phyloP scores from a whole-genome alignment of 176 grass and related monocot genomes.

The Lolium rigidum region DNA sequence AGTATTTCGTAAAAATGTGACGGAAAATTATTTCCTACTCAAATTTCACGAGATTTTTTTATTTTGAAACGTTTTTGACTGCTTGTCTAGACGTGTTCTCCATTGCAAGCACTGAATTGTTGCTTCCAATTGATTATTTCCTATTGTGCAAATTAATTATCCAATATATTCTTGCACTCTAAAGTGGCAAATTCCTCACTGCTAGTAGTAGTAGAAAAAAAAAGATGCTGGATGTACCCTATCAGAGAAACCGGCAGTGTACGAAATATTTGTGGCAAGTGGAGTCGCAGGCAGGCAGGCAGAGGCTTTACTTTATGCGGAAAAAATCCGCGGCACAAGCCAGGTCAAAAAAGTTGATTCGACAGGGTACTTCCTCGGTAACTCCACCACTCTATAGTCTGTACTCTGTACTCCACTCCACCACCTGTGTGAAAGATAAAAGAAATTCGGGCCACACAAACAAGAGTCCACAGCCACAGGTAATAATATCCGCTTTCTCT shows the following conservation, averaged over 20 bases:
- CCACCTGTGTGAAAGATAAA: not conserved
- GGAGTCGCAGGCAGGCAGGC: not conserved
- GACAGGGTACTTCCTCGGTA: constrained; percentile 41
- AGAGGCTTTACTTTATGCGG: not conserved
- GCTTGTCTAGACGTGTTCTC: no score
- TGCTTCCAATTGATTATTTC: no score
- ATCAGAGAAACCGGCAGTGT: not conserved
- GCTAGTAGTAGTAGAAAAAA: not conserved
- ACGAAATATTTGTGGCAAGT: constrained; percentile 19
- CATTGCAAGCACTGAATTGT: no score
- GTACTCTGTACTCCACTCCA: no score
- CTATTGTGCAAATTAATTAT: not conserved
- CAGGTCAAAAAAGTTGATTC: constrained; percentile 47
- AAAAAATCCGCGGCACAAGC: not conserved
- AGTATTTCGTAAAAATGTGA: no score
- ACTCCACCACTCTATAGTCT: constrained; percentile 27
- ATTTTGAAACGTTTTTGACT: no score
- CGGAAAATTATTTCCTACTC: not conserved
- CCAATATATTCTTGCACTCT: no score
- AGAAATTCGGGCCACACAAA: not conserved
- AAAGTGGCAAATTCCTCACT: not conserved
- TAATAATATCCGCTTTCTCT: constrained; percentile 16
- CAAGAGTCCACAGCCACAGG: constrained; percentile 5
- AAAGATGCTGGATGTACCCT: not conserved
- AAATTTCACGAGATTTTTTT: not conserved